Evolutionary conservation across 257 asterid species (phyloP), one percentile per base, ranked within the genome.

Genomic region (Prunella vulgaris): DNA sequence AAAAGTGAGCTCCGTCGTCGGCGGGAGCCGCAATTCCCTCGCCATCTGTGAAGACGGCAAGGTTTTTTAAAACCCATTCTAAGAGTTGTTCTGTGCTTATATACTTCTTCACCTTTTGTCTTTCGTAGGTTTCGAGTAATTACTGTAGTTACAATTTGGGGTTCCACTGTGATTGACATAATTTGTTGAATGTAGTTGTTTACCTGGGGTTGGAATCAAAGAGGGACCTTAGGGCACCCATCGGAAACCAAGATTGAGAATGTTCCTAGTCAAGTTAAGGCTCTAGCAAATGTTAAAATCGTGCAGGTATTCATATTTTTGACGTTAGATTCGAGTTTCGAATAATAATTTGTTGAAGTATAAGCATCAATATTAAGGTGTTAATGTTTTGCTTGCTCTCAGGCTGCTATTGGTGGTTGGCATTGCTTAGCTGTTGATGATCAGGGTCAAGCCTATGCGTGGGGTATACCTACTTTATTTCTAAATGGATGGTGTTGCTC

Each of bases 321-420:
- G 0, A 25, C 24, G 52, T 62, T 40, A 52, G 0, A 24, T 14
- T 38, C 38, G 24, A 32, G 54, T 1, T 48, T 61, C 52, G 32
- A 37, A 35, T 64, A 64, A 53, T 54, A 27, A 40, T 56, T 24
- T 37, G 10, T 32, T 64, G 74, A 54, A 58, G 32, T 32, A 14
- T 28, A 3, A 60, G 42, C 66, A 21, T 25, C 58, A 9, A 59
- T 54, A 40, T 42, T 58, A 58, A 56, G 49, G 53, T 40, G 61
- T 66, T 35, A 49, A 48, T 77, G n/a, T 59, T 53, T 72, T 65
- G 20, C 56, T 69, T 75, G 58, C 66, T 79, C 61, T 70, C 82
- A 94, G 99, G 99, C 99, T 33, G 99, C 99, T 58, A 91, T 91
- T 80, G 99, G 97, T 77, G 99, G 99, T 44, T 94, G 99, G 99